Evolutionary conservation across 169 alveolate species (phyloP), one percentile per base, ranked within the genome.

Genomic region (Plasmodium blacklocki): DNA sequence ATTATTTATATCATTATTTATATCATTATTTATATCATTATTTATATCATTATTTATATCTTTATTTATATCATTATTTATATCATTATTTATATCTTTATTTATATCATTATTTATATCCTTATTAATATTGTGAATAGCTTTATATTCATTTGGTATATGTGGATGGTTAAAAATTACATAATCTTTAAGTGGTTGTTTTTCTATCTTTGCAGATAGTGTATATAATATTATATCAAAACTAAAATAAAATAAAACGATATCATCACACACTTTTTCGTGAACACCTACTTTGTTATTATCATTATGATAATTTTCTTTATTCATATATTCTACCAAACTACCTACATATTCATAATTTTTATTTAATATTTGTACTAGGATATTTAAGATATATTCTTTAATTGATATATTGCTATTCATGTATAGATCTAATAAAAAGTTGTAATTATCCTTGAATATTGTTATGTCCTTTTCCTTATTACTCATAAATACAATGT

Each of bases 391-490:
- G n/a, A 83, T 39, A 43, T 83, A 83, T 14, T 68, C 91, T 43
- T 58, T 83, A 21, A 83, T 68, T 5, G 66, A 70, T 47, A 70
- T 21, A 56, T 83, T 68, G 49, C 91, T 83, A 32, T 29, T 83
- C 47, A 56, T 68, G 39, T 83, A 83, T 54, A 83, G 47, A 32
- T 83, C 83, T 21, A 83, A 54, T 3, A 83, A 62, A n/a, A 83
- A 83, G 32, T 83, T 68, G 64, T 83, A 83, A 14, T 83, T 67
- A 5, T 83, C 91, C 29, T 68, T 83, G 54, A 83, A 83, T 49
- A 83, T 67, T 1, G 83, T 68, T 32, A 83, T 83, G 39, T 83
- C 91, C 39, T 58, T 83, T 68, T 83, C 74, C 21, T 68, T 83
- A 29, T 83, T 83, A 50, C 74, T 68, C 47, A 83, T 68, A 29